Evolutionary conservation across 2,329 filamentous ascomycete genomes (phyloP), one percentile per base, ranked within the genome.

Genomic region (Fusarium armeniacum): DNA sequence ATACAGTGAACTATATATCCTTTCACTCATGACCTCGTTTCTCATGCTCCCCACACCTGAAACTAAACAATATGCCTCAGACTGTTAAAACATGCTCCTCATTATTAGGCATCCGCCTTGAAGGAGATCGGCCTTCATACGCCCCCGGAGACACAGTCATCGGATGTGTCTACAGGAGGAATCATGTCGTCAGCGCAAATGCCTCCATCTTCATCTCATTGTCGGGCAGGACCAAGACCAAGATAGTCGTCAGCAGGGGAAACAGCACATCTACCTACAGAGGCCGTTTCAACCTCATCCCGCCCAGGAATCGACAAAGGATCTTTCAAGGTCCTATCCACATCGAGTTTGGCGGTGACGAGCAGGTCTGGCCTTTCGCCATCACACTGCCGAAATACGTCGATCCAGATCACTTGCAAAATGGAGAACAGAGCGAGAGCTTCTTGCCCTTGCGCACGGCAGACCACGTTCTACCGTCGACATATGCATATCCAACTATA

Each of bases 301-400:
- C 36, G 3, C n/a, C 67, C 5, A 35, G 33, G 0, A 38, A 54
- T 24, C 62, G 66, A 7, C 35, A 72, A 15, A 59, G 47, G 8
- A 53, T 71, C 10, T 72, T 72, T 26, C 50, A 71, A 6, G 77
- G 78, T 0, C 77, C 76, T 0, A 6, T 78, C 2, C 76, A 78
- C 35, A 70, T 77, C 22, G 65, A 69, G 20, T 45, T 32, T 3
- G 16, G 26, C 5, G 62, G 53, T 9, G 50, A 63, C 11, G 60
- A 65, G 13, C 56, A 57, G 3, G 35, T 51, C 0, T 81, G 79
- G 79, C 70, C 75, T 2, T 81, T 81, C 41, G 62, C 73, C 0
- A 60, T 81, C 3, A 59, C 63, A 1, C 56, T 81, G 6, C 78
- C 79, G 0, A 62, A 57, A 9, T 60, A 52, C 60, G 73, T 62